Evolutionary conservation across 2,329 filamentous ascomycete genomes (phyloP).

Genomic region (Monosporascus sp.): DNA sequence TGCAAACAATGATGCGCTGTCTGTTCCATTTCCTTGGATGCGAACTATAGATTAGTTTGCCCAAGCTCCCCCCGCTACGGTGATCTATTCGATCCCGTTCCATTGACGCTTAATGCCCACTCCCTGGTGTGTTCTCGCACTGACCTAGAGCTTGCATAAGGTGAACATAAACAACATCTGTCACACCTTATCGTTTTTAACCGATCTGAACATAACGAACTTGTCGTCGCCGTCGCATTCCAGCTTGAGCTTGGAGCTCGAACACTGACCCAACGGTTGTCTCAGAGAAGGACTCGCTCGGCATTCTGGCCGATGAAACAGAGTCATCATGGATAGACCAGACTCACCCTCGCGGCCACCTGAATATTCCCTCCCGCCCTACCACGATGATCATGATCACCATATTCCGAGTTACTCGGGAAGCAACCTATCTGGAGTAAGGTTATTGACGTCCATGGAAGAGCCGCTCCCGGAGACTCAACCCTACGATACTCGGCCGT

Average conservation of each 20-base stretch:
- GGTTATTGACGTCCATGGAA: constrained; percentile 59
- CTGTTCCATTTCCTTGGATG: too few species aligned
- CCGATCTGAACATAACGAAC: neutral
- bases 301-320: constrained; percentile 15
- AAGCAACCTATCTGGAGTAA: constrained; percentile 46
- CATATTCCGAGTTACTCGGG: constrained; percentile 39
- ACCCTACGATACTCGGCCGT: constrained; percentile 46
- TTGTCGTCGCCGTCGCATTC: constrained; percentile 8
- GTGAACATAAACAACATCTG: neutral
- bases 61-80: too few species aligned
- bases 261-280: constrained; percentile 9
- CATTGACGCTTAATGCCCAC: too few species aligned
- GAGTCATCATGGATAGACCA: constrained; percentile 41
- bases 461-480: constrained; percentile 40
- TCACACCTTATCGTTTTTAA: neutral
- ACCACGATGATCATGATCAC: constrained; percentile 48
- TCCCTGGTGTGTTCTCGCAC: too few species aligned
- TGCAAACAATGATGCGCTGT: neutral
- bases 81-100: too few species aligned
- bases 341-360: constrained; percentile 48
- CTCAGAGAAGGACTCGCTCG: constrained; percentile 9
- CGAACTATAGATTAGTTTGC: too few species aligned
- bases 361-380: constrained; percentile 51
- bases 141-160: too few species aligned
- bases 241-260: neutral